Evolutionary conservation across 2,329 filamentous ascomycete genomes (phyloP).

Genomic region (Plectosphaerella cucumerina): DNA sequence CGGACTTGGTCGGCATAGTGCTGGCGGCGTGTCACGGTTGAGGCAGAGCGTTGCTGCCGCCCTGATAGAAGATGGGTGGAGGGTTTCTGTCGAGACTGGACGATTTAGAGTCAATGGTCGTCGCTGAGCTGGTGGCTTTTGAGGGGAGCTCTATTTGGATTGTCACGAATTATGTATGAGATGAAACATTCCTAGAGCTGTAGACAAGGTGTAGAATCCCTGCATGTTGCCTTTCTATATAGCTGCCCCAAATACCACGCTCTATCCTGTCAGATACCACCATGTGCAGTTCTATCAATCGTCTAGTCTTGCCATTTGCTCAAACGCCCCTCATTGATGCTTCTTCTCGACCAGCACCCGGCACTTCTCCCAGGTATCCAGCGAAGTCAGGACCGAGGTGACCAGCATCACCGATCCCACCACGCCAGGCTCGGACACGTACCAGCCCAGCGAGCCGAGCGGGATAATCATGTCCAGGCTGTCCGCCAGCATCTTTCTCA

Average conservation of each 20-base stretch:
- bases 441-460: background rate
- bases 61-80: slow-evolving; percentile 79
- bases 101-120: slow-evolving; percentile 65
- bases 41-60: slow-evolving; percentile 76
- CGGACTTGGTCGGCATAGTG: slow-evolving; percentile 74
- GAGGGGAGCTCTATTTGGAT: background rate
- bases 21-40: slow-evolving; percentile 69
- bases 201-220: background rate
- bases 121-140: slow-evolving; percentile 18
- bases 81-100: slow-evolving; percentile 67
- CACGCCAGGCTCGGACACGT: background rate
- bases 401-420: slow-evolving; percentile 3
- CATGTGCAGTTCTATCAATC: background rate
- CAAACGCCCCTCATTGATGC: slow-evolving; percentile 1
- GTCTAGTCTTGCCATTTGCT: background rate
- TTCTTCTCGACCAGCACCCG: background rate
- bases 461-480: slow-evolving; percentile 3
- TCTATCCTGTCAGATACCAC: no score
- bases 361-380: slow-evolving; percentile 4
- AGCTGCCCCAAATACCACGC: background rate
- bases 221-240: background rate
- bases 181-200: background rate
- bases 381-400: slow-evolving; percentile 2
- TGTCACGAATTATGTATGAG: background rate
- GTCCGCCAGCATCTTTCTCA: slow-evolving; percentile 1